These are phyloP conservation scores for Citrullus amarus DNA, from an alignment of 306 rosid species.

Conservation along the genomic window DNA sequence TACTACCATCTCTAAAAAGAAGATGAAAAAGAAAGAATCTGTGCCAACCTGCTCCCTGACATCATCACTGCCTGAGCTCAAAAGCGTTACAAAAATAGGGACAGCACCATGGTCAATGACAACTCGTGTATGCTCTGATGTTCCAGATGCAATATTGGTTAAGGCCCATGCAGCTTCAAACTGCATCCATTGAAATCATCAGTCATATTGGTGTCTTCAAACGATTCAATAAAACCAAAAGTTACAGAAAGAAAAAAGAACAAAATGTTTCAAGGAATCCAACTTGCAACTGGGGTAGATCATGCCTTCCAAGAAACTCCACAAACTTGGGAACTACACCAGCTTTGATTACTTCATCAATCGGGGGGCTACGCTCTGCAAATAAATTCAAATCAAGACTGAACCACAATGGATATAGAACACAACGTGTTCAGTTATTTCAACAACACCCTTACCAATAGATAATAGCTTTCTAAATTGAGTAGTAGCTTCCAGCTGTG, in stretches of 20 bases:
- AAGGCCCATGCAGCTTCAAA: conserved; percentile 73
- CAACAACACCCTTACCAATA: conserved; percentile 26
- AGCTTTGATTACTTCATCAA: conserved; percentile 65
- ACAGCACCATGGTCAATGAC: conserved; percentile 58
- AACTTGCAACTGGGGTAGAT: conserved; percentile 66
- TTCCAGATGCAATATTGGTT: conserved; percentile 51
- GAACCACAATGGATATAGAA: not conserved
- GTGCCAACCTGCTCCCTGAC: conserved; percentile 54
- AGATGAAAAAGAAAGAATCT: not conserved
- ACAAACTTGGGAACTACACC: conserved; percentile 65
- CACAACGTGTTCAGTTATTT: not conserved
- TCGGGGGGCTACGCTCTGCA: conserved; percentile 58
- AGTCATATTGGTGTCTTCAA: not conserved
- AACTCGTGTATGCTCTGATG: conserved; percentile 48
- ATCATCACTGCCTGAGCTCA: conserved; percentile 40
- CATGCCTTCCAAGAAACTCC: conserved; percentile 57
- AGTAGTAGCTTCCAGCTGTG: conserved; percentile 51
- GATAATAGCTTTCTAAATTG: conserved; percentile 48
- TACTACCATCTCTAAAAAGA: not conserved
- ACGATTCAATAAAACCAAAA: not conserved
- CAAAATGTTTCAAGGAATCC: conserved; percentile 6
- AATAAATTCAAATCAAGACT: not conserved
- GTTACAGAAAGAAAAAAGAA: not conserved
- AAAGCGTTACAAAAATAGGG: conserved; percentile 49
- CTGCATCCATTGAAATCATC: conserved; percentile 17